Base-by-base conservation (phyloP, 208 protist species). In the Leishmania martiniquensis region DNA sequence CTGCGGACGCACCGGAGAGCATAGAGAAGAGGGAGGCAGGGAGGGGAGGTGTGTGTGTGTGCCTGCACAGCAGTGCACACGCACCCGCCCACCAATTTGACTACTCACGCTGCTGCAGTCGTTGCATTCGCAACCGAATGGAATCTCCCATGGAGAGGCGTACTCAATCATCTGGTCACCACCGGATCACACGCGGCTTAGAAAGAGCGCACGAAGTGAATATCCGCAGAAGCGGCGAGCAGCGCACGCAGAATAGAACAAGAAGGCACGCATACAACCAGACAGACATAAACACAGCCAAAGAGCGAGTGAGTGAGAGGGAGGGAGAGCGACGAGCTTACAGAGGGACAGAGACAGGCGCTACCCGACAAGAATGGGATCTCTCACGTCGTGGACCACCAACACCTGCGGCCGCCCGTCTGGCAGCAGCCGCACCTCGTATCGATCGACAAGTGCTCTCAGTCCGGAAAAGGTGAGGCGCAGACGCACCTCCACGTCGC, bases 401-500 rank as follows among this genome's bases (percentile, higher is more conserved):
- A 95, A 44, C 4, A 93, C 78, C 44, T 96, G 86, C 10, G 85
- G 78, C 10, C 85, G 86, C 63, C 82, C 83, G 47, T 96, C 91
- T n/a, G 91, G 80, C 71, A 86, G 73, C 25, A 87, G 65, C 3
- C 85, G 78, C 22, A 97, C 45, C 60, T 95, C 75, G 60, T 94
- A 97, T 44, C 84, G 76, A 6, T 55, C 78, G 17, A 97, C 90
- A 54, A 75, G 77, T 60, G 91, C 94, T 22, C 77, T 85, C 45
- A 96, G 74, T 13, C 83, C 88, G 7, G 73, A 73, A 73, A 97
- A 91, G 32, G 75, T 82, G n/a, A 97, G 63, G 29, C 85, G 75
- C n/a, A 97, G 34, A 17, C 79, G 75, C 76, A 93, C 92, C 59
- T 94, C 82, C 45, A 93, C 52, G 67, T 94, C 83, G 9, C 92